phyloP scores from a whole-genome alignment of 352 stramenopile genomes.

The Phytophthora pinifolia region DNA sequence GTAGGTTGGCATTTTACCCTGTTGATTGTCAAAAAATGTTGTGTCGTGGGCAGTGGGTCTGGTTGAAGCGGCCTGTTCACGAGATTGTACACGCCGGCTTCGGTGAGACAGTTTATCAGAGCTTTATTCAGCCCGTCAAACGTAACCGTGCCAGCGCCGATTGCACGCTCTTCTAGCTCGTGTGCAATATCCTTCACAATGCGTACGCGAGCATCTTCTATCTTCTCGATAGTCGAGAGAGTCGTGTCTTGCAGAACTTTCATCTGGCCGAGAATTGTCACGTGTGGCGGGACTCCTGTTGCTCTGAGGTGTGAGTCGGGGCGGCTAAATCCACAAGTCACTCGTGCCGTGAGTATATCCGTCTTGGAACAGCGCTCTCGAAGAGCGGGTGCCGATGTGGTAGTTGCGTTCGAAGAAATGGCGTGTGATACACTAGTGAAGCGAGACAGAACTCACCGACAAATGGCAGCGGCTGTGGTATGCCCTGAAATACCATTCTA shows the following conservation, averaged over 20 bases:
- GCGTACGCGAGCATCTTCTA: background rate
- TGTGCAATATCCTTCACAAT: slow-evolving; percentile 11
- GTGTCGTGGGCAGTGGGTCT: background rate
- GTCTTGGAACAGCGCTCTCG: background rate
- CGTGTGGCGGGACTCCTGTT: slow-evolving; percentile 15
- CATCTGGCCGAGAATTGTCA: slow-evolving; percentile 14
- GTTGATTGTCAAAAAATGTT: slow-evolving; percentile 2
- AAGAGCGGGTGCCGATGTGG: background rate
- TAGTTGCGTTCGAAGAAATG: slow-evolving; percentile 2
- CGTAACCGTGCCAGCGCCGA: slow-evolving; percentile 15
- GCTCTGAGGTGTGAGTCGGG: slow-evolving; percentile 4
- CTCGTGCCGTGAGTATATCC: background rate
- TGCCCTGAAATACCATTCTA: slow-evolving; percentile 15
- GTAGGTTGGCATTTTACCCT: no score
- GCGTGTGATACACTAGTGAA: slow-evolving; percentile 9
- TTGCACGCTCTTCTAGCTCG: slow-evolving; percentile 15
- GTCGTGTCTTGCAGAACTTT: slow-evolving; percentile 4
- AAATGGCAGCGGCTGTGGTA: slow-evolving; percentile 3
- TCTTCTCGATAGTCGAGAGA: slow-evolving; percentile 3
- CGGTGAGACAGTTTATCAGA: slow-evolving; percentile 2
- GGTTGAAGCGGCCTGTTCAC: background rate
- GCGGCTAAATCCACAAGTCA: slow-evolving; percentile 2
- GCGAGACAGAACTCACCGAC: slow-evolving; percentile 17
- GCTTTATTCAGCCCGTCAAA: slow-evolving; percentile 8
- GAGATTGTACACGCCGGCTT: background rate